These are phyloP conservation scores for Pistacia vera DNA, from an alignment of 345 rosid species.

Conservation along the genomic window DNA sequence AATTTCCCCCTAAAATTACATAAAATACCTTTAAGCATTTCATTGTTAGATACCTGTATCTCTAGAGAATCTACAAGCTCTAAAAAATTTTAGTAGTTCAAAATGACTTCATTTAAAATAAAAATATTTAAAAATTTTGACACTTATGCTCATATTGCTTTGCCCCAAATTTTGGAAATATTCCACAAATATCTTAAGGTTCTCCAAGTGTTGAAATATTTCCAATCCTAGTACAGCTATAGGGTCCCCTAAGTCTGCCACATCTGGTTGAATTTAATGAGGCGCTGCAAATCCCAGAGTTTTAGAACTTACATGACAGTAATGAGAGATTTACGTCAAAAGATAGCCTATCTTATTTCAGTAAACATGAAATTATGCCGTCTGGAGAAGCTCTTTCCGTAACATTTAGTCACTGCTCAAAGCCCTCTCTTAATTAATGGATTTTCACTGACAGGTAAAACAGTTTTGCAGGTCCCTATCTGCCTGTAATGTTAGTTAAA, in stretches of 20 bases:
- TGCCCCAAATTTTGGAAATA: background rate
- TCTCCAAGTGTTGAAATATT: background rate
- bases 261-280: background rate
- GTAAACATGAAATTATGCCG: background rate
- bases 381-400: background rate
- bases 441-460: background rate
- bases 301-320: background rate
- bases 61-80: background rate
- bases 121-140: background rate
- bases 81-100: background rate
- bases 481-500: background rate
- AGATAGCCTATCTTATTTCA: background rate
- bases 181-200: background rate
- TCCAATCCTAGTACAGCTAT: background rate
- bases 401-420: background rate
- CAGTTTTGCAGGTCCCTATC: background rate
- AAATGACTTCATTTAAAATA: background rate
- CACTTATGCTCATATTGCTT: background rate
- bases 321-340: background rate
- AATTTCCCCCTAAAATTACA: background rate
- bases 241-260: background rate
- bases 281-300: background rate
- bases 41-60: background rate
- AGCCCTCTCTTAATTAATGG: slow-evolving; percentile 2
- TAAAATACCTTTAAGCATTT: slow-evolving; percentile 1